Conservation (phyloP, 371 early-diverging fungal species). For the Mucor racemosus region DNA sequence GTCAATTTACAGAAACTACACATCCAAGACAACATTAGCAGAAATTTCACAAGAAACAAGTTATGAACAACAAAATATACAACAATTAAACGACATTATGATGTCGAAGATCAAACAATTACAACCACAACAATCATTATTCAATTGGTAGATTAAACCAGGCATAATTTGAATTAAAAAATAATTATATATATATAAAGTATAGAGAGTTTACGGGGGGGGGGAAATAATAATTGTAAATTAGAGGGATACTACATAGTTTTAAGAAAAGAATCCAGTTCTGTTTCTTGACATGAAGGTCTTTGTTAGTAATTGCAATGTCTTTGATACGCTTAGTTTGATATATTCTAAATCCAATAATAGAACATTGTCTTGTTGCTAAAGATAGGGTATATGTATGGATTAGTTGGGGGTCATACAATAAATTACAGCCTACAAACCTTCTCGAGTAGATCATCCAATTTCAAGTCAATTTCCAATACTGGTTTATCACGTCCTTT, state of each 20-base stretch:
- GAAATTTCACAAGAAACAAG: background rate
- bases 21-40: background rate
- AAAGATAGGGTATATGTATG: slow-evolving; percentile 13
- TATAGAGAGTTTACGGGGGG: background rate
- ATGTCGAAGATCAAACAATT: background rate
- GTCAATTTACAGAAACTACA: background rate
- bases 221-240: background rate
- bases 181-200: background rate
- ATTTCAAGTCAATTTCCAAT: slow-evolving; percentile 93
- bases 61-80: background rate
- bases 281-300: slow-evolving; percentile 54
- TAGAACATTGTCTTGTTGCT: slow-evolving; percentile 92
- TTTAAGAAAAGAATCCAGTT: slow-evolving; percentile 9
- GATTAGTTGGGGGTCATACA: background rate
- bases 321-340: slow-evolving; percentile 70
- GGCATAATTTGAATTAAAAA: background rate
- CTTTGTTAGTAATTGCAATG: slow-evolving; percentile 42
- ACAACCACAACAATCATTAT: background rate
- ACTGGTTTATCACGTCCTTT: slow-evolving; percentile 94
- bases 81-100: background rate
- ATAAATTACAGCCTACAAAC: slow-evolving; percentile 30
- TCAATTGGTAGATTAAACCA: background rate
- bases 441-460: slow-evolving; percentile 94
- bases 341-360: slow-evolving; percentile 93
- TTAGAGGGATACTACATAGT: background rate